These are phyloP conservation scores for Diphasiastrum complanatum DNA, from an alignment of 83 land plant genomes.

Conservation along the genomic window DNA sequence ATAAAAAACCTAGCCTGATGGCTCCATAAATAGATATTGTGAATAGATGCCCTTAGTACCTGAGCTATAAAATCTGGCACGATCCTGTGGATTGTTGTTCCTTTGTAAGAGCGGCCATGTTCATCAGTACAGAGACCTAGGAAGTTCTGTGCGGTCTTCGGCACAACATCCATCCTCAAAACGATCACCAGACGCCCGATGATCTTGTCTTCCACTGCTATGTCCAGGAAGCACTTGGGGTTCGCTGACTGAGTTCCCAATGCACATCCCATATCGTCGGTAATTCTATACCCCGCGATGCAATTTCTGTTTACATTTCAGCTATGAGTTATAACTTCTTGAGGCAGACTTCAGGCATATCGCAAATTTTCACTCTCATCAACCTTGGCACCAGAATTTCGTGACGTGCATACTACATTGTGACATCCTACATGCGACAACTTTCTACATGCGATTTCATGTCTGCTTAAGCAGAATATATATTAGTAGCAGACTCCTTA, in stretches of 20 bases:
- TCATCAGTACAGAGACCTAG: constrained; percentile 31
- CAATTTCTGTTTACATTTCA: too few relatives aligned
- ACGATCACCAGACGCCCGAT: constrained; percentile 30
- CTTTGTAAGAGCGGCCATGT: constrained; percentile 28
- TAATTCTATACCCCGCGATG: too few relatives aligned
- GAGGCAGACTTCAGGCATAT: too few relatives aligned
- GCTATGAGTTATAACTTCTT: too few relatives aligned
- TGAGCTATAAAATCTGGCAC: constrained; percentile 39
- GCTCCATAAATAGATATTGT: neutral
- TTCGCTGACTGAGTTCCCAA: constrained; percentile 15
- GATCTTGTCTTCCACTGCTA: constrained; percentile 16
- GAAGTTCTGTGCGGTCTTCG: constrained; percentile 35
- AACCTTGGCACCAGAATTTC: too few relatives aligned
- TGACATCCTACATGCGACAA: too few relatives aligned
- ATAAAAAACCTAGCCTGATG: neutral
- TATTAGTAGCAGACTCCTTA: too few relatives aligned
- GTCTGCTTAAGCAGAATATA: too few relatives aligned
- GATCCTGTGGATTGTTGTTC: constrained; percentile 26
- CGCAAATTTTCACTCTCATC: too few relatives aligned
- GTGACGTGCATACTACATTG: too few relatives aligned
- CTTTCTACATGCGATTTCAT: too few relatives aligned
- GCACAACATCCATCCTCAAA: constrained; percentile 33
- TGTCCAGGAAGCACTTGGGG: constrained; percentile 28
- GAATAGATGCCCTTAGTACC: neutral
- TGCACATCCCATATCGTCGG: constrained; percentile 13